A percentile compares a stretch with the other conserved stretches of the same genome.
phyloP scores from a whole-genome alignment of 768 basidiomycete species.

The Ephemerocybe angulata region DNA sequence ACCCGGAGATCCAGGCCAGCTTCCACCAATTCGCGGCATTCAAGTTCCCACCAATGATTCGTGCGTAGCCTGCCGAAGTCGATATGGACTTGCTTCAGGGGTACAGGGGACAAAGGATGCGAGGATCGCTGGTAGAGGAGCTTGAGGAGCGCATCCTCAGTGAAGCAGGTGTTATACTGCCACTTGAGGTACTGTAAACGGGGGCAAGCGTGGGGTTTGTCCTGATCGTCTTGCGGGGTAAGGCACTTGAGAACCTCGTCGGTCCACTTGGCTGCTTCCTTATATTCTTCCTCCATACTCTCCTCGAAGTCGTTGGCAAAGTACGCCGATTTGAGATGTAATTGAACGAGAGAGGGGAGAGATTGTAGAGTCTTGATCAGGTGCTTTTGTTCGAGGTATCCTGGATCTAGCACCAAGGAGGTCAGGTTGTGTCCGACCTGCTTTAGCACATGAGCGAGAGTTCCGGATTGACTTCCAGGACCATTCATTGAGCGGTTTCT shows the following conservation, averaged over 20 bases:
- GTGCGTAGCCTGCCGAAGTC: background rate
- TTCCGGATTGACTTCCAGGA: background rate
- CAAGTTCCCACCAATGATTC: background rate
- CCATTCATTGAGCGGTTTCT: background rate
- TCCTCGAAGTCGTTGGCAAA: background rate
- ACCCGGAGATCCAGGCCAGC: background rate
- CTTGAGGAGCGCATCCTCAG: background rate
- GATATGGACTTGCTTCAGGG: background rate
- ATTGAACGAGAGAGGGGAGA: background rate
- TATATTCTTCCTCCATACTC: background rate
- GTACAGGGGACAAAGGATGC: background rate
- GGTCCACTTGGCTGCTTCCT: background rate
- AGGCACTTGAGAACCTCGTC: background rate
- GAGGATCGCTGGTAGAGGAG: background rate
- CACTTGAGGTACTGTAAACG: background rate
- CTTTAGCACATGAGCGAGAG: background rate
- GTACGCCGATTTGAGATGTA: background rate
- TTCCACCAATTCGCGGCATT: background rate
- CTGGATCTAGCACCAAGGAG: background rate
- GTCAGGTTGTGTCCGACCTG: background rate
- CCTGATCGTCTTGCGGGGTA: background rate
- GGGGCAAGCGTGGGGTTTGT: background rate
- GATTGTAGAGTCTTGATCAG: background rate
- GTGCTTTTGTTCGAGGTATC: background rate
- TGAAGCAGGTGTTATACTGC: background rate